These are phyloP conservation scores for Monosporascus sp. DNA, from an alignment of 2,329 filamentous ascomycete genomes.

Conservation along the genomic window DNA sequence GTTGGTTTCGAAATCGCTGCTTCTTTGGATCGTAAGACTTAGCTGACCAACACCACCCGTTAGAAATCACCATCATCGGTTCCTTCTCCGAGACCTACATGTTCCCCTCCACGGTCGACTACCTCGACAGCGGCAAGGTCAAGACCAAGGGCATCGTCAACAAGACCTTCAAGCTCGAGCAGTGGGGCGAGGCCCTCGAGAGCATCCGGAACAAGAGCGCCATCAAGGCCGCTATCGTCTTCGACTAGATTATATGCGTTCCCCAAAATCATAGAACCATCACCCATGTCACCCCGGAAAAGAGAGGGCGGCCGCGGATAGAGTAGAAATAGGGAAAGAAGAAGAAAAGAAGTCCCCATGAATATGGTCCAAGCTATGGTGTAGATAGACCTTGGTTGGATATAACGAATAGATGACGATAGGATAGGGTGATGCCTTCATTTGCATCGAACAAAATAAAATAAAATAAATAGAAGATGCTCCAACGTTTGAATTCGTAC, in stretches of 20 bases:
- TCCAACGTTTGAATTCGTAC: no score
- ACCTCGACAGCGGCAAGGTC: constrained; percentile 54
- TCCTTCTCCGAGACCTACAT: constrained; percentile 71
- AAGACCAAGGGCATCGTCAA: constrained; percentile 65
- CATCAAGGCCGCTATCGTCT: constrained; percentile 70
- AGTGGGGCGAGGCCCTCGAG: constrained; percentile 65
- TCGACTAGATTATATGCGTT: constrained; percentile 43
- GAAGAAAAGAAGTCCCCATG: no score
- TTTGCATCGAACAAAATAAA: no score
- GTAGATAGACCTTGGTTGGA: no score
- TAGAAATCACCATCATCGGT: constrained; percentile 66
- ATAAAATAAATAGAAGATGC: no score
- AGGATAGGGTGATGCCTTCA: no score
- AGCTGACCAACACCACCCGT: constrained; percentile 29
- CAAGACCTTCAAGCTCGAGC: constrained; percentile 67
- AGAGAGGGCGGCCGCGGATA: background rate
- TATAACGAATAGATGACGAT: no score
- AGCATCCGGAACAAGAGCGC: constrained; percentile 67
- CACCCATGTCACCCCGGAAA: background rate
- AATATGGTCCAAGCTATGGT: no score
- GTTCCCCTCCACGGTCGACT: constrained; percentile 52
- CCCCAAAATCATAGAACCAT: background rate
- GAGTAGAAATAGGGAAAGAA: no score
- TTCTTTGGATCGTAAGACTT: background rate
- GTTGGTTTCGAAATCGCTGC: constrained; percentile 8